Conservation (phyloP, 1,284 basidiomycete species). For the Moesziomyces parantarcticus region DNA sequence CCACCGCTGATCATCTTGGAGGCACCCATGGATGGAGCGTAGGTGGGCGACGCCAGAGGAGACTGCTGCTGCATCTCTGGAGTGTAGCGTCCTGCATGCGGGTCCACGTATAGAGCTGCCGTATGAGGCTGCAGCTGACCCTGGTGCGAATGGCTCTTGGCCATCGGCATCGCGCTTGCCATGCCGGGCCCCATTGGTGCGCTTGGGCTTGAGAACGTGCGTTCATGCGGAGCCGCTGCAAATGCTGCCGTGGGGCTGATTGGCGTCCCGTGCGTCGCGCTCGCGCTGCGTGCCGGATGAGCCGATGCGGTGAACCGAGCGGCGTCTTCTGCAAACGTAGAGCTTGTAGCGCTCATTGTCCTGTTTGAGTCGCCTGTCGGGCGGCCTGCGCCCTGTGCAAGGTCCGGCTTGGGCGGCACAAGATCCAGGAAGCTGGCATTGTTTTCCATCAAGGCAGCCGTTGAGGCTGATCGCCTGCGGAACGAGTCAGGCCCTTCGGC, state of each 20-base stretch:
- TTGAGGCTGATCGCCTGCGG: conserved; percentile 42
- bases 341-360: conserved; percentile 6
- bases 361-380: not conserved
- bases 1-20: conserved; percentile 23
- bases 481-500: conserved; percentile 15
- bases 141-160: conserved; percentile 24
- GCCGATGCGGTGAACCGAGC: not conserved
- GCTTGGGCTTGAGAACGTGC: conserved; percentile 21
- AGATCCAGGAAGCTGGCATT: conserved; percentile 25
- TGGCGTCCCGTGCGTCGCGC: not conserved
- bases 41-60: conserved; percentile 6
- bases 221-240: conserved; percentile 14
- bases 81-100: conserved; percentile 6
- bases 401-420: not conserved
- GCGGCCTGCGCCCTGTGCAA: not conserved
- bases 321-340: not conserved
- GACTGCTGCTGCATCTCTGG: conserved; percentile 8
- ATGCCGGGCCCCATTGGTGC: not conserved
- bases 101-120: not conserved
- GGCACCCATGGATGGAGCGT: not conserved
- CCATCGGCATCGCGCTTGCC: conserved; percentile 15
- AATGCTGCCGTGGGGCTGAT: not conserved
- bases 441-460: conserved; percentile 46
- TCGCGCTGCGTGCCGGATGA: conserved; percentile 8
- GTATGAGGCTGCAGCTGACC: conserved; percentile 17